phyloP scores from a whole-genome alignment of 306 rosid species.

The Quercus agrifolia region DNA sequence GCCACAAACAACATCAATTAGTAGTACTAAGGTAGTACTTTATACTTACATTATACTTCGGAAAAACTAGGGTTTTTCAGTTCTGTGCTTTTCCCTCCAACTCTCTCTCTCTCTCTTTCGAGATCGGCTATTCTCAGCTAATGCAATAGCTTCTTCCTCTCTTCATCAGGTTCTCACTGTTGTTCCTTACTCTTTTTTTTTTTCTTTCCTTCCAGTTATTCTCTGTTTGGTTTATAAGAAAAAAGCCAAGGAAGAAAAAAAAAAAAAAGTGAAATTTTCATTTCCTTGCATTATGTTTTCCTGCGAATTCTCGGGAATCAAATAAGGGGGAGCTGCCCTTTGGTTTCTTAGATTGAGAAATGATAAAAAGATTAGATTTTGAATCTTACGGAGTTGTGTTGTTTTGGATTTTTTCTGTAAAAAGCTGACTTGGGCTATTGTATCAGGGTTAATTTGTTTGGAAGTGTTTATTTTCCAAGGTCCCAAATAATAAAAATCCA shows the following conservation, averaged over 20 bases:
- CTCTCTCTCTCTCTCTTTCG: conserved; percentile 2
- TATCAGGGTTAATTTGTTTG: not conserved
- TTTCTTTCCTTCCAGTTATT: not conserved
- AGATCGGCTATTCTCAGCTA: conserved; percentile 19
- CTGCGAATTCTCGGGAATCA: conserved; percentile 1
- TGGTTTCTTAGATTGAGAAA: conserved; percentile 1
- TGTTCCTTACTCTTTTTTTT: not conserved
- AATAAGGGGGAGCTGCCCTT: conserved; percentile 8
- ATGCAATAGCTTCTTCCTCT: conserved; percentile 20
- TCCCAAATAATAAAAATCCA: not conserved
- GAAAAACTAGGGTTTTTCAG: conserved; percentile 21
- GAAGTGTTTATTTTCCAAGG: not conserved
- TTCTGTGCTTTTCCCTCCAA: conserved; percentile 18
- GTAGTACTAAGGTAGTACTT: too few species aligned
- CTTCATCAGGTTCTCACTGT: not conserved
- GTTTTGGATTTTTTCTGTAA: not conserved
- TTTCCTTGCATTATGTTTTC: not conserved
- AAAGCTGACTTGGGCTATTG: not conserved
- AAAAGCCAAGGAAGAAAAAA: not conserved
- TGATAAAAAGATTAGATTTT: not conserved
- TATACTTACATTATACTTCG: not conserved
- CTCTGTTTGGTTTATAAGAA: conserved; percentile 7
- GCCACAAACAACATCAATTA: too few species aligned
- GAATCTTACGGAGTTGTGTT: not conserved
- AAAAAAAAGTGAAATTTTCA: not conserved